These are phyloP conservation scores for Discostella pseudostelligera DNA, from an alignment of 108 stramenopile species.

Conservation along the genomic window DNA sequence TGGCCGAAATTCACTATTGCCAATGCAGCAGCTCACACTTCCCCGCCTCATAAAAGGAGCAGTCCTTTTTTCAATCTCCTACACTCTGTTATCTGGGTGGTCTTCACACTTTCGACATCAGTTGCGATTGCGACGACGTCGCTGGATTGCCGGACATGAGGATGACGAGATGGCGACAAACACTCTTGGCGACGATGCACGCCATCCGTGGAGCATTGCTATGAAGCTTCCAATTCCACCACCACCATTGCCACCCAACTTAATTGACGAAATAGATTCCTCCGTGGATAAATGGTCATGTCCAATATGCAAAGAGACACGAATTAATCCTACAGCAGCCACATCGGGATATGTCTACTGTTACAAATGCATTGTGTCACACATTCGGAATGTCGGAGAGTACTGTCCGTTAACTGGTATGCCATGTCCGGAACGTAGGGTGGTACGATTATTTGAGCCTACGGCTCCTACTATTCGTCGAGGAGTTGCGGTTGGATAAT, in stretches of 20 bases:
- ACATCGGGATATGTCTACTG: slow-evolving; percentile 82
- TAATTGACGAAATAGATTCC: slow-evolving; percentile 10
- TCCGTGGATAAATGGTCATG: slow-evolving; percentile 49
- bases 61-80: slow-evolving; percentile 33
- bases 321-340: slow-evolving; percentile 71
- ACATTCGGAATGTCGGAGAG: slow-evolving; percentile 46
- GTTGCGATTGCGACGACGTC: slow-evolving; percentile 41
- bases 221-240: slow-evolving; percentile 47
- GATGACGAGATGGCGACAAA: slow-evolving; percentile 1
- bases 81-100: slow-evolving; percentile 43
- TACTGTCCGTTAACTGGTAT: slow-evolving; percentile 69
- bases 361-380: slow-evolving; percentile 56
- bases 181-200: slow-evolving; percentile 7
- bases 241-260: slow-evolving; percentile 43
- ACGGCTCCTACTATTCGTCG: slow-evolving; percentile 23
- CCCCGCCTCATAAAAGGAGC: slow-evolving; percentile 31
- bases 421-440: slow-evolving; percentile 52
- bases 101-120: slow-evolving; percentile 31
- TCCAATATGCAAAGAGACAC: slow-evolving; percentile 65
- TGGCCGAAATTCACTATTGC: neutral
- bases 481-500: neutral
- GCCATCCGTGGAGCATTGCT: neutral
- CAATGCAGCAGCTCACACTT: slow-evolving; percentile 14
- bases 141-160: slow-evolving; percentile 47
- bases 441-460: slow-evolving; percentile 72